Percentiles rank a stretch among this genome's conserved stretches.
Evolutionary conservation across 306 rosid species (phyloP).

Genomic region (Vigna reflexopilosa): DNA sequence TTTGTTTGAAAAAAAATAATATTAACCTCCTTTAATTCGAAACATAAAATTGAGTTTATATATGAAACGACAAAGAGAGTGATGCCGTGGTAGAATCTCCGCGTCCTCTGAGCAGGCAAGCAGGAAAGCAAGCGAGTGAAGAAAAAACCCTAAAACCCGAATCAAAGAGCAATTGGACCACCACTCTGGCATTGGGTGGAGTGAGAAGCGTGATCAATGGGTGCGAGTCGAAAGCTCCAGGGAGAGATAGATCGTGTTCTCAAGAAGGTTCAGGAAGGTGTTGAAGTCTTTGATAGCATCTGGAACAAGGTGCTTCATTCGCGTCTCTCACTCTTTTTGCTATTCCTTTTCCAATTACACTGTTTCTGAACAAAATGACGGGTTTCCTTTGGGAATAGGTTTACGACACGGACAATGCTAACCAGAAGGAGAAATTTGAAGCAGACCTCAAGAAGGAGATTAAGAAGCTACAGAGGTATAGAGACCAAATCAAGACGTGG

Average conservation of each 20-base stretch:
- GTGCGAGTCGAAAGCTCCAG: conserved; percentile 98
- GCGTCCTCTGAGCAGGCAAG: conserved; percentile 33
- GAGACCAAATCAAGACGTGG: conserved; percentile 98
- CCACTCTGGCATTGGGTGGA: conserved; percentile 4
- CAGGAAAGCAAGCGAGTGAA: conserved; percentile 31
- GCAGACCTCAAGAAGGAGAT: conserved; percentile 99
- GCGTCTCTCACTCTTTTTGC: background rate
- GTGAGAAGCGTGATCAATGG: conserved; percentile 57
- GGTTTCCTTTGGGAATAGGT: conserved; percentile 57
- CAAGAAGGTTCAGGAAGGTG: conserved; percentile 98
- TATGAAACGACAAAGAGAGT: background rate
- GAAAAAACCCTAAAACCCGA: conserved; percentile 44
- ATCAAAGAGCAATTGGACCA: background rate
- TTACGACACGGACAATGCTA: conserved; percentile 94
- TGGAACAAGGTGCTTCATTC: conserved; percentile 83
- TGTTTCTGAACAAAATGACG: conserved; percentile 15
- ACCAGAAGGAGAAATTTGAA: conserved; percentile 98
- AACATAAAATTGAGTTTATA: background rate
- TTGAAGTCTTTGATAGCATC: conserved; percentile 92
- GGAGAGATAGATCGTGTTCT: conserved; percentile 99
- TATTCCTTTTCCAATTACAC: background rate
- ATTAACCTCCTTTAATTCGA: background rate
- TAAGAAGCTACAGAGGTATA: conserved; percentile 93
- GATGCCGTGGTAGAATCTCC: conserved; percentile 47
- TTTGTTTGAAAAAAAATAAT: background rate